Evolutionary conservation across 306 rosid genomes (phyloP).

Genomic region (Trichosanthes truncata): DNA sequence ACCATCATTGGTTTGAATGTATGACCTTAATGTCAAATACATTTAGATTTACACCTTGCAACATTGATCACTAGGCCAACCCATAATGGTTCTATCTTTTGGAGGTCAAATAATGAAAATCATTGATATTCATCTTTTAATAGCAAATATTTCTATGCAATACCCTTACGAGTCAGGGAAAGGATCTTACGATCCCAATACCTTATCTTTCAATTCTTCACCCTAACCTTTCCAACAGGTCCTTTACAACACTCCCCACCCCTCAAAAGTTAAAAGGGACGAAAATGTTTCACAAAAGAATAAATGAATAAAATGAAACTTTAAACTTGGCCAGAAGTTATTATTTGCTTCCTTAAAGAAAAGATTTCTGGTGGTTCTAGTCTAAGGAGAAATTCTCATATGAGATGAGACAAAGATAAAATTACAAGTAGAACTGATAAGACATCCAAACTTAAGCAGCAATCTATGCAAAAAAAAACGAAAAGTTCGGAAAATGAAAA

Average conservation of each 20-base stretch:
- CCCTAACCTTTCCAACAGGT: background rate
- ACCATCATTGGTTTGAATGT: background rate
- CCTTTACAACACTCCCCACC: background rate
- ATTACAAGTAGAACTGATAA: constrained; percentile 15
- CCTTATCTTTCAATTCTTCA: background rate
- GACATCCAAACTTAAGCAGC: background rate
- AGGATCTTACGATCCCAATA: background rate
- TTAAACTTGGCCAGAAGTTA: background rate
- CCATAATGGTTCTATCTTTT: background rate
- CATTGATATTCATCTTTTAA: background rate
- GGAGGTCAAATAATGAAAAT: background rate
- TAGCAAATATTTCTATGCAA: background rate
- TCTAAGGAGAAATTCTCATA: constrained; percentile 4
- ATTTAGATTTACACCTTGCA: background rate
- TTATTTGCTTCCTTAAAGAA: background rate
- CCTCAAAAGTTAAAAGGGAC: background rate
- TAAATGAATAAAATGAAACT: background rate
- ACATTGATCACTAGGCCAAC: background rate
- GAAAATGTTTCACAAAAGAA: background rate
- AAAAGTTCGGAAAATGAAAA: background rate
- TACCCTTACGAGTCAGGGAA: background rate
- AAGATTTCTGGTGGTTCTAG: background rate
- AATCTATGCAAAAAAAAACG: background rate
- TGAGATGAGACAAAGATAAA: background rate
- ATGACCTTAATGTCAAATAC: background rate